These are phyloP conservation scores for Neurospora sp. DNA, from an alignment of 495 filamentous ascomycete genomes.

Conservation along the genomic window DNA sequence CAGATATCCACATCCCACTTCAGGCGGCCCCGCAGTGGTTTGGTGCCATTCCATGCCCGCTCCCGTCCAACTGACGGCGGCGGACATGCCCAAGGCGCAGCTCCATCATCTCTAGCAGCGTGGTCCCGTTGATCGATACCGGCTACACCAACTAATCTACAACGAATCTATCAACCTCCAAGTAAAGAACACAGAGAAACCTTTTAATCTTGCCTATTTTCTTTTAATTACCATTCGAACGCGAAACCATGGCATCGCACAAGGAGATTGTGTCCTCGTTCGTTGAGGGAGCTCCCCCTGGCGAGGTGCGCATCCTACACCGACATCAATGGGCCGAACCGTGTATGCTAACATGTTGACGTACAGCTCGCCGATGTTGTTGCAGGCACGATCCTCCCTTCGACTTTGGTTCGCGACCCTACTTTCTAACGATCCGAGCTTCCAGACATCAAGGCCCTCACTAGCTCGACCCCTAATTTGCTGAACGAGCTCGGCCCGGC, in stretches of 20 bases:
- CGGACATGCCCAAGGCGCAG: not conserved
- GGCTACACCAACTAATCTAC: not conserved
- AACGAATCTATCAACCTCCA: not conserved
- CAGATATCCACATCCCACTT: not conserved
- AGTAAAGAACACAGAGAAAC: not conserved
- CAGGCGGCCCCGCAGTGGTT: not conserved
- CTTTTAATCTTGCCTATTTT: not conserved
- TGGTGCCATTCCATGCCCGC: not conserved
- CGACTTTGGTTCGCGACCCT: not conserved
- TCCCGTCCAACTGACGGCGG: not conserved
- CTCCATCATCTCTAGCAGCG: not conserved
- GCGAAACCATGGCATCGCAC: slow-evolving; percentile 24
- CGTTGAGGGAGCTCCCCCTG: slow-evolving; percentile 88
- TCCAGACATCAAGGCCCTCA: slow-evolving; percentile 81
- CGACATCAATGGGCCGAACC: not conserved
- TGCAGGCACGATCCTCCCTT: slow-evolving; percentile 46
- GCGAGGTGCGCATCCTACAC: slow-evolving; percentile 61
- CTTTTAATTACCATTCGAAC: not conserved
- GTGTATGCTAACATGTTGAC: slow-evolving; percentile 8
- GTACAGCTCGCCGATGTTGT: slow-evolving; percentile 78
- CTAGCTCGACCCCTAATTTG: slow-evolving; percentile 56
- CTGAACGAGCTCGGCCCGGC: slow-evolving; percentile 65
- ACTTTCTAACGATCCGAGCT: slow-evolving; percentile 5
- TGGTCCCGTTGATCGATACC: not conserved
- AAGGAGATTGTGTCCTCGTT: slow-evolving; percentile 71